A percentile compares a stretch with the other conserved stretches of the same genome.
These are phyloP conservation scores for Nitzschia inconspicua DNA, from an alignment of 108 stramenopile genomes.

Conservation along the genomic window DNA sequence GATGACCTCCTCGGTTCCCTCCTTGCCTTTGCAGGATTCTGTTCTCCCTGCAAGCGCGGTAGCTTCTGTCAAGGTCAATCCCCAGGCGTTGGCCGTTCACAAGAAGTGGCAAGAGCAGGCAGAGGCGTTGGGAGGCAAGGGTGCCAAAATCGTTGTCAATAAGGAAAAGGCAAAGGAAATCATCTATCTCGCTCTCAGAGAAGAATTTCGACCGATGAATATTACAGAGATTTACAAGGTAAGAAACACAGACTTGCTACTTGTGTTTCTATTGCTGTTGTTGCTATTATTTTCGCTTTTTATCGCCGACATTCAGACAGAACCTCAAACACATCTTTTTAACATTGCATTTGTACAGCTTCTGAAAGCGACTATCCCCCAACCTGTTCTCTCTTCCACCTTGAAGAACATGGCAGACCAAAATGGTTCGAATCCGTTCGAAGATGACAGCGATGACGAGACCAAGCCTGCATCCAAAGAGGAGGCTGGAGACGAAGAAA, in stretches of 20 bases:
- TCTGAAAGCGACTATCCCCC: conserved; percentile 63
- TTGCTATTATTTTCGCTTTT: background rate
- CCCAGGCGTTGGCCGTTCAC: conserved; percentile 40
- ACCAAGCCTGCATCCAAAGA: too few relatives aligned
- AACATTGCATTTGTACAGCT: conserved; percentile 11
- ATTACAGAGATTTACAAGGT: conserved; percentile 72
- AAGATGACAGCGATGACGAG: conserved; percentile 56
- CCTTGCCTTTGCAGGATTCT: background rate
- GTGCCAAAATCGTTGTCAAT: conserved; percentile 61
- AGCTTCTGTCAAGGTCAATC: background rate
- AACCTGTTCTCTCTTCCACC: conserved; percentile 53
- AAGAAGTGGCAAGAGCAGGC: conserved; percentile 73
- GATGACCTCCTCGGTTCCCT: background rate
- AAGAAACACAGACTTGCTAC: background rate
- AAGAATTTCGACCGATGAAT: conserved; percentile 76
- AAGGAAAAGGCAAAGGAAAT: conserved; percentile 69
- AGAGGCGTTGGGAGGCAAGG: conserved; percentile 53
- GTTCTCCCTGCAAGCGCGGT: background rate
- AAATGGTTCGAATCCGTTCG: conserved; percentile 40
- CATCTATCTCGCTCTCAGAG: conserved; percentile 61
- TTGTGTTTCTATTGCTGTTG: background rate
- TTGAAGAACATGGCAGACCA: conserved; percentile 70
- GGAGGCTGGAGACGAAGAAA: conserved; percentile 32
- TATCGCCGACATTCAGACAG: background rate
- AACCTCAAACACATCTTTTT: background rate